Evolutionary conservation across 805 yeast species (phyloP).

Genomic region (Saturnispora mendoncae): DNA sequence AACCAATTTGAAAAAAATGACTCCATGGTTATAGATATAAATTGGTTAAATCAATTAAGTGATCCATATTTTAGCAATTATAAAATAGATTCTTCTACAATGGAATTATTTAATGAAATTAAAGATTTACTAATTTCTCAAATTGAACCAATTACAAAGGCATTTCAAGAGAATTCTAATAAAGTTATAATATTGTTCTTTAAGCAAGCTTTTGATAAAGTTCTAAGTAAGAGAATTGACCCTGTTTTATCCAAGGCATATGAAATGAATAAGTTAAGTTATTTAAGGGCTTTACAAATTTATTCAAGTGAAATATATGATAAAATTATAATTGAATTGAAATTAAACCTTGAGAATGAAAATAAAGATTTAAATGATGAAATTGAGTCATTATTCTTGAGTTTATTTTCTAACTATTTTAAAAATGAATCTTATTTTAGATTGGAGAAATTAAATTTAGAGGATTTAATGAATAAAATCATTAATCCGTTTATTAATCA

Average conservation of each 20-base stretch:
- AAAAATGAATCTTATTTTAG: constrained; percentile 62
- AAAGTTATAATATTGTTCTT: constrained; percentile 59
- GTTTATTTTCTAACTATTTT: constrained; percentile 61
- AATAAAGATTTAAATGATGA: constrained; percentile 39
- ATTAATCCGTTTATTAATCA: constrained; percentile 38
- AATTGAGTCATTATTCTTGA: constrained; percentile 66
- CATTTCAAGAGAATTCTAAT: constrained; percentile 53
- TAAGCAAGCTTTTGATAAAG: constrained; percentile 69
- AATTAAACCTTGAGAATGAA: constrained; percentile 44
- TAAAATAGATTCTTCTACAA: constrained; percentile 44
- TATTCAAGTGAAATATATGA: constrained; percentile 50
- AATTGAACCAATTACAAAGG: constrained; percentile 61
- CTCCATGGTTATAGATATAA: constrained; percentile 23
- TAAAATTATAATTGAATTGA: constrained; percentile 50
- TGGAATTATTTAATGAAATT: constrained; percentile 45
- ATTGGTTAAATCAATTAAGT: constrained; percentile 49
- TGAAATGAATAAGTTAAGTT: constrained; percentile 57
- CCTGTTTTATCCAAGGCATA: constrained; percentile 53
- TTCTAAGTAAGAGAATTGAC: constrained; percentile 49
- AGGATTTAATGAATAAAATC: constrained; percentile 38
- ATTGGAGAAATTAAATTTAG: constrained; percentile 60
- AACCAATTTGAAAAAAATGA: constrained; percentile 32
- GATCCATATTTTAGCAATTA: constrained; percentile 47
- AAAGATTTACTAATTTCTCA: constrained; percentile 58
- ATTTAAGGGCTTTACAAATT: constrained; percentile 64